Evolutionary conservation across 1,139 yeast genomes (phyloP).

Genomic region (Candida glucosophila): DNA sequence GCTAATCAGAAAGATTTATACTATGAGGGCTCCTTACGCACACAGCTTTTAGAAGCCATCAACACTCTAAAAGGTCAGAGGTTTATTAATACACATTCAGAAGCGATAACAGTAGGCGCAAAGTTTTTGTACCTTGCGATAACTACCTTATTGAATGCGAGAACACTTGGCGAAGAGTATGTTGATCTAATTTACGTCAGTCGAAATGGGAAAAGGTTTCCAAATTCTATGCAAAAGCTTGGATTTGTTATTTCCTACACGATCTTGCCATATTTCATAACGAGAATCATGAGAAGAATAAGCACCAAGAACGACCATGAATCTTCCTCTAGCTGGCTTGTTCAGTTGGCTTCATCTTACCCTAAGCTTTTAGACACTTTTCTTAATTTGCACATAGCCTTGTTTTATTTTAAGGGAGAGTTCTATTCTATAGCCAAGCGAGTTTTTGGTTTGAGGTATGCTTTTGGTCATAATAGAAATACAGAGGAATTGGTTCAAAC

Average conservation of each 20-base stretch:
- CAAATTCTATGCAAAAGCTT: conserved; percentile 36
- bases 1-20: conserved; percentile 86
- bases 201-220: conserved; percentile 42
- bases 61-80: conserved; percentile 57
- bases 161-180: conserved; percentile 92
- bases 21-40: conserved; percentile 48
- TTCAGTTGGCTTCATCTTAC: conserved; percentile 25
- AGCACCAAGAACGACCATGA: conserved; percentile 15
- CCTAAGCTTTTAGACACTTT: conserved; percentile 40
- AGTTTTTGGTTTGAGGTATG: conserved; percentile 72
- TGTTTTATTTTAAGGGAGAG: conserved; percentile 74
- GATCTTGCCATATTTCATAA: conserved; percentile 44
- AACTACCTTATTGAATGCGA: conserved; percentile 67
- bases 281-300: conserved; percentile 21
- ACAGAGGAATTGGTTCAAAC: conserved; percentile 29
- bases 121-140: conserved; percentile 55
- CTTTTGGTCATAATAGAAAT: conserved; percentile 54
- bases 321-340: conserved; percentile 7
- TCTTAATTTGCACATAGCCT: conserved; percentile 64
- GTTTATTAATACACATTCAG: conserved; percentile 55
- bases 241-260: conserved; percentile 50
- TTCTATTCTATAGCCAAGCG: conserved; percentile 76
- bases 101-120: conserved; percentile 52
- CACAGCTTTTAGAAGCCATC: conserved; percentile 49
- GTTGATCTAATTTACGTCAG: conserved; percentile 72